A percentile compares a stretch with the other conserved stretches of the same genome.
Conservation (phyloP, 768 basidiomycete species). For the Pleurotus tuber-regium region DNA sequence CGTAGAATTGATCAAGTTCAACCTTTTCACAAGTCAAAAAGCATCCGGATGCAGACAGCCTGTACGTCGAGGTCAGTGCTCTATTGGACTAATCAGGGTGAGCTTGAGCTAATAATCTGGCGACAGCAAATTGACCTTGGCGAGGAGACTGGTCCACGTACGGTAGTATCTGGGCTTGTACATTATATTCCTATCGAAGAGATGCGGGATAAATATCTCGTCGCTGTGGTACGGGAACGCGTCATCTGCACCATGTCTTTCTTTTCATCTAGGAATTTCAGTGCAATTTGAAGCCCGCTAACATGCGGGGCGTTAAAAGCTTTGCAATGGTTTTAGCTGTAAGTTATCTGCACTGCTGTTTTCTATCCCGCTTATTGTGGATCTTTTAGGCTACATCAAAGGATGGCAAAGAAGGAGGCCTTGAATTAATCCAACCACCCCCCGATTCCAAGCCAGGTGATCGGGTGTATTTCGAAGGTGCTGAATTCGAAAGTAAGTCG, state of each 20-base stretch:
- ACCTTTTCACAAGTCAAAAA: constrained; percentile 63
- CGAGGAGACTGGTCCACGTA: constrained; percentile 91
- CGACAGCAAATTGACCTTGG: constrained; percentile 91
- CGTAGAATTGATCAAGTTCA: too few species aligned
- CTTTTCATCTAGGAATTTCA: constrained; percentile 22
- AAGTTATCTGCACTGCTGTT: constrained; percentile 20
- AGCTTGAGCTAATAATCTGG: too few species aligned
- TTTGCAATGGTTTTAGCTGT: constrained; percentile 98
- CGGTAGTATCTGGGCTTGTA: constrained; percentile 95
- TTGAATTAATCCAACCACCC: constrained; percentile 92
- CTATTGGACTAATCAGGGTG: too few species aligned
- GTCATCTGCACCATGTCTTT: background rate
- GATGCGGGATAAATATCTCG: constrained; percentile 80
- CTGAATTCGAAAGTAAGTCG: constrained; percentile 73
- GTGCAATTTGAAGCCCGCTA: constrained; percentile 95
- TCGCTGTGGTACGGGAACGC: constrained; percentile 65
- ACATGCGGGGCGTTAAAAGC: constrained; percentile 97
- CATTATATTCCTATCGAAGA: constrained; percentile 95
- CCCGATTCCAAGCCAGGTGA: constrained; percentile 86
- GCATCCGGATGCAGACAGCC: constrained; percentile 95
- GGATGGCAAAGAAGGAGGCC: constrained; percentile 84
- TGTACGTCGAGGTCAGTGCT: constrained; percentile 84
- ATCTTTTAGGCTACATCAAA: constrained; percentile 76
- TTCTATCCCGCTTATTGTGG: background rate
- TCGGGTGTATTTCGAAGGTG: constrained; percentile 91